Percentiles rank a stretch among this genome's conserved stretches.
Evolutionary conservation across 345 rosid species (phyloP).

Genomic region (Combretum micranthum): DNA sequence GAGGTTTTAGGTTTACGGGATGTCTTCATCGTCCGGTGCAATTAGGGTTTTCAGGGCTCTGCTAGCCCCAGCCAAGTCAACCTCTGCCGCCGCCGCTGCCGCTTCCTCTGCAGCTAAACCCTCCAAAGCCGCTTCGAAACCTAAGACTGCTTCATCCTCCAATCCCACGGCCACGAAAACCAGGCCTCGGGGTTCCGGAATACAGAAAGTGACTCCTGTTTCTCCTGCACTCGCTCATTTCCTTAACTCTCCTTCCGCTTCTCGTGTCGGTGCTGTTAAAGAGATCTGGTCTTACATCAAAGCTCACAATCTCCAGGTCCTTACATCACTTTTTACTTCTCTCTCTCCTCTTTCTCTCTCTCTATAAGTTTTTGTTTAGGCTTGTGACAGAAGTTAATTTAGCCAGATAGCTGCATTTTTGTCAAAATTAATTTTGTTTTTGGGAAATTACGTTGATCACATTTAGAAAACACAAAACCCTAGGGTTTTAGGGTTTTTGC

Average conservation of each 20-base stretch:
- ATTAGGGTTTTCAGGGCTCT: slow-evolving; percentile 60
- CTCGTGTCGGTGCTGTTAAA: slow-evolving; percentile 62
- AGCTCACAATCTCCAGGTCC: slow-evolving; percentile 71
- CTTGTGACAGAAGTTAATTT: not conserved
- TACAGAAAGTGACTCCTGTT: slow-evolving; percentile 42
- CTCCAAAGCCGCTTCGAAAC: slow-evolving; percentile 23
- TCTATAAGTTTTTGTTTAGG: not conserved
- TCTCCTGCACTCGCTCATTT: slow-evolving; percentile 60
- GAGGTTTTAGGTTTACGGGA: not conserved
- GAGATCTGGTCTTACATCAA: slow-evolving; percentile 77
- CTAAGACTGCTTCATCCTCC: not conserved
- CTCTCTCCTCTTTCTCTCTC: not conserved
- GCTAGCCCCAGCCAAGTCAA: slow-evolving; percentile 42
- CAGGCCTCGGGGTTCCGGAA: slow-evolving; percentile 28
- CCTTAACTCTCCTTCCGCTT: slow-evolving; percentile 54
- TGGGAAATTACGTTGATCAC: no score
- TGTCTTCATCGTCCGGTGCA: slow-evolving; percentile 28
- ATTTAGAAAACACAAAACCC: no score
- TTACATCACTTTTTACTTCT: not conserved
- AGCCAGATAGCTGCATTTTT: no score
- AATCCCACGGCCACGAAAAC: slow-evolving; percentile 2
- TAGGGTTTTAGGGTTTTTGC: no score
- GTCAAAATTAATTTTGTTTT: no score
- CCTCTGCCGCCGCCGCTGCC: slow-evolving; percentile 9
- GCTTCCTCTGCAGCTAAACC: slow-evolving; percentile 14